Percentiles rank a stretch among this genome's conserved stretches.
Conservation (phyloP, 1,139 yeast species). For the Kurtzmaniella quercitrusa region DNA sequence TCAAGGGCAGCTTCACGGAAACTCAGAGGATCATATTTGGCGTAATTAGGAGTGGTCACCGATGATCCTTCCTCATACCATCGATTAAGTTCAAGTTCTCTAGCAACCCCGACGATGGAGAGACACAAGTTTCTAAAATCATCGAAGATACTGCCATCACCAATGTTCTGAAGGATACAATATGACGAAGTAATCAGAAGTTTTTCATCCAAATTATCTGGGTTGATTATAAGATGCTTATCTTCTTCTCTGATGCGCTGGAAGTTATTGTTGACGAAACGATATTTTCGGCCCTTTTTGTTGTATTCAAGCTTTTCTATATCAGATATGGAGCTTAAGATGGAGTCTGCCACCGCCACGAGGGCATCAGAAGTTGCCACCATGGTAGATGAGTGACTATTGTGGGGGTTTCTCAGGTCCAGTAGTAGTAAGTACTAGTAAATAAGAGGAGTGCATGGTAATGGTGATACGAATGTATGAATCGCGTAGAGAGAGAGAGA, state of each 20-base stretch:
- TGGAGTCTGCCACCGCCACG: conserved; percentile 22
- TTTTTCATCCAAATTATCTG: conserved; percentile 29
- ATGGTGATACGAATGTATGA: not conserved
- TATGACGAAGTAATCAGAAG: conserved; percentile 42
- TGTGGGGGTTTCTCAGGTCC: not conserved
- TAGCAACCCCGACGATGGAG: conserved; percentile 48
- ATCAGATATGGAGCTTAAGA: conserved; percentile 23
- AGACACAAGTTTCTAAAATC: conserved; percentile 42
- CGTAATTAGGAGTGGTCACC: conserved; percentile 33
- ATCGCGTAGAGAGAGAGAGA: not conserved
- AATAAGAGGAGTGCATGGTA: not conserved
- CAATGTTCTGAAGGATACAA: conserved; percentile 34
- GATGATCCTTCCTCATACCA: conserved; percentile 52
- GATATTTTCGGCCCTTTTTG: conserved; percentile 50
- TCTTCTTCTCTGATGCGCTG: conserved; percentile 49
- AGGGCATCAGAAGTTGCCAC: conserved; percentile 23
- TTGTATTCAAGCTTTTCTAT: conserved; percentile 40
- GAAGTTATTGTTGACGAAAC: conserved; percentile 46
- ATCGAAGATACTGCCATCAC: conserved; percentile 29
- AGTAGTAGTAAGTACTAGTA: not conserved
- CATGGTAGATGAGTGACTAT: conserved; percentile 8
- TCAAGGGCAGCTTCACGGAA: conserved; percentile 25
- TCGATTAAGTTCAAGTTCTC: conserved; percentile 41
- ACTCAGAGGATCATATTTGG: conserved; percentile 26
- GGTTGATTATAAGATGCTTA: conserved; percentile 45